Evolutionary conservation across 805 yeast species (phyloP), one percentile per base, ranked within the genome.

Genomic region (Cyberlindnera subsufficiens): DNA sequence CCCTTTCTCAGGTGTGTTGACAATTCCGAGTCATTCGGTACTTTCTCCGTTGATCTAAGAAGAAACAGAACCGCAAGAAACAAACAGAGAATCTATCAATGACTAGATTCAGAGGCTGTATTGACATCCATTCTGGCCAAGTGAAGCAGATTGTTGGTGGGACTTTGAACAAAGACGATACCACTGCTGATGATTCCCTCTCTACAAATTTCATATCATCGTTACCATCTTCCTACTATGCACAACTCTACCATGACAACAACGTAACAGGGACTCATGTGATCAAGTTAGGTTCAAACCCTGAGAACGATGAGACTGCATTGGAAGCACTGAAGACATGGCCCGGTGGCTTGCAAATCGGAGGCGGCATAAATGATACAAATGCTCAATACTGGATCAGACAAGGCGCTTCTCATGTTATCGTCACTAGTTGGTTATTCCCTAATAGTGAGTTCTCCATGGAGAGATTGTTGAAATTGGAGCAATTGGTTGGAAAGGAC

Each of bases 61-160:
- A 20, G 8, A 30, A 35, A 14, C 29, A 14, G 14, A 20, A 9
- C 13, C 30, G n/a, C 35, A 13, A 19, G 11, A 8, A 31, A 18
- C 36, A 10, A 14, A 11, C 17, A 34, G 6, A n/a, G 30, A 13
- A 25, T 9, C 10, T 15, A 32, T 17, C 35, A 22, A 89, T 90
- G 96, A 90, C 96, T 0, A 72, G 74, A 40, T 93, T 87, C 65
- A 77, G 90, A 55, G 98, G 97, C 1, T 93, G 99, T 58, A 91
- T 93, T 32, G 99, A 93, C 60, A 80, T 93, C 45, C 99, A 93
- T 63, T 76, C 84, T 7, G 99, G 99, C 2, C 83, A 86, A 52
- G 99, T 93, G 47, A 93, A 93, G 58, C 99, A 93, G 61, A 93
- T 93, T 42, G 97, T 93, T 1, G 99, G 99, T 6, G 96, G 96